Base-by-base conservation (phyloP, 106 monocot species). In the Gastrodia elata region DNA sequence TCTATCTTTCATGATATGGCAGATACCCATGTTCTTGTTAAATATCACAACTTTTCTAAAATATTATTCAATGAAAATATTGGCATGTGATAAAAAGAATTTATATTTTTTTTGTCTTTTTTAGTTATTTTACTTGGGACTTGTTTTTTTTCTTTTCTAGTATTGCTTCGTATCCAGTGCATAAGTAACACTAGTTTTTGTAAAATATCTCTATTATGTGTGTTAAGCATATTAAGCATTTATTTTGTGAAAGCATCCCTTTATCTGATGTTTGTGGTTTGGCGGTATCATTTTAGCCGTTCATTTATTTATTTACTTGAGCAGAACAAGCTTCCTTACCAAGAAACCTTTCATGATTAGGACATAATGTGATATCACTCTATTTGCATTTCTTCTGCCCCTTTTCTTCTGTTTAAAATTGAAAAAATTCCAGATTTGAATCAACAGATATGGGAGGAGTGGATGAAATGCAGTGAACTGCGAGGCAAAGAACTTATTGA, bases 401-500 rank as follows among this genome's bases (percentile, higher is more conserved):
- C 27, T 11, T 14, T 58, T 8, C 24, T 58, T 26, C 22, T 58
- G 26, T 58, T 65, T 65, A 65, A 15, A 15, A 16, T 27, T 35
- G 65, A 16, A 11, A 20, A 67, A 5, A 15, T 67, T 67, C 35
- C 69, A 69, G 10, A 36, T n/a, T 76, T 72, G 11, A 71, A 76
- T 61, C 22, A 39, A 83, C 87, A 96, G 95, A 85, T 96, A 74
- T 92, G 87, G 87, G 89, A 84, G 39, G 87, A 92, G 38, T 49
- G 82, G 39, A 89, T 96, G 91, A 87, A 42, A 40, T 55, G 36
- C 39, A 87, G 79, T 32, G 92, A 89, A 81, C 67, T 75, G 43
- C 76, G 77, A 13, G 89, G 95, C 61, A 92, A 77, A 82, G 85
- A 82, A 69, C 87, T 96, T 49, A 38, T 96, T 14, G 80, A 92